Evolutionary conservation across 2,329 filamentous ascomycete genomes (phyloP).

Genomic region (Chaetomium globosum): DNA sequence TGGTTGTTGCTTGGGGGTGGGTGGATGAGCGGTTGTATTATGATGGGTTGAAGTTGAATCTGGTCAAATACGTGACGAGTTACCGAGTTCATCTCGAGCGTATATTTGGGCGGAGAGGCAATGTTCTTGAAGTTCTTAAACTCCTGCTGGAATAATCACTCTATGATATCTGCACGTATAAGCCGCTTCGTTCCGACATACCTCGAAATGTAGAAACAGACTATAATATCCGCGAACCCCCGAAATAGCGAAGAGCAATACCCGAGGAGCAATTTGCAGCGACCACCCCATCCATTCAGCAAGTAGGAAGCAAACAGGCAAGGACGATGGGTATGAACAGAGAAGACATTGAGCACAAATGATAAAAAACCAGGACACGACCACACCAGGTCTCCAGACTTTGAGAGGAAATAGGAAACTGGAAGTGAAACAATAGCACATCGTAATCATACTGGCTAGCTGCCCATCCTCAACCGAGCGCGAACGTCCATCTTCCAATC

Average conservation of each 20-base stretch:
- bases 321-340: conserved; percentile 9
- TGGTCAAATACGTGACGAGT: neutral
- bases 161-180: neutral
- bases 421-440: neutral
- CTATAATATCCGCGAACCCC: neutral
- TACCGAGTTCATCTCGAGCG: no score
- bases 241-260: neutral
- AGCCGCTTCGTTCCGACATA: neutral
- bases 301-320: neutral
- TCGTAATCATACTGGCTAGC: neutral
- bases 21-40: conserved; percentile 6
- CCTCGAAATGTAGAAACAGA: neutral
- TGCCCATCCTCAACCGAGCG: neutral
- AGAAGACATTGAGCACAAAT: neutral
- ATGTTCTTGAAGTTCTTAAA: neutral
- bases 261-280: neutral
- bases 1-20: conserved; percentile 10
- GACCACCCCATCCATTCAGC: neutral
- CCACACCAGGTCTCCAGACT: neutral
- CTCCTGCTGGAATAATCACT: neutral
- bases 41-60: neutral
- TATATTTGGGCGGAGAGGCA: neutral
- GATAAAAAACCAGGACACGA: neutral
- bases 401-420: neutral
- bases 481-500: neutral